These are phyloP conservation scores for Maudiozyma barnettii DNA, from an alignment of 805 yeast species.

Conservation along the genomic window DNA sequence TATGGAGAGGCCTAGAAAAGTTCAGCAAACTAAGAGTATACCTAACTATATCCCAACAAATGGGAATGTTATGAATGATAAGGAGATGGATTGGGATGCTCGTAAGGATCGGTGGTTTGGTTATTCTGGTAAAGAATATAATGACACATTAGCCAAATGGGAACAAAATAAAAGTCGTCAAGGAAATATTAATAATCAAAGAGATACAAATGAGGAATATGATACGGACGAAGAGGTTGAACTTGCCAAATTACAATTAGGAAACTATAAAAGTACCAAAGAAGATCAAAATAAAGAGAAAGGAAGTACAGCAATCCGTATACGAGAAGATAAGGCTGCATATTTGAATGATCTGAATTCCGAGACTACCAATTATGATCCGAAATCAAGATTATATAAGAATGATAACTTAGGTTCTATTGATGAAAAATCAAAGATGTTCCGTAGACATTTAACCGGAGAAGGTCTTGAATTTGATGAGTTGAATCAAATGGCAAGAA, in stretches of 20 bases:
- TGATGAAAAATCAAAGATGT: conserved; percentile 36
- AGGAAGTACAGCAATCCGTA: conserved; percentile 37
- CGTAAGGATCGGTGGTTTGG: conserved; percentile 81
- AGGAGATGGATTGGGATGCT: conserved; percentile 45
- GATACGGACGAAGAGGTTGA: conserved; percentile 39
- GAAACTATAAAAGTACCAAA: conserved; percentile 12
- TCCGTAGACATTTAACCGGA: conserved; percentile 45
- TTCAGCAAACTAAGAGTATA: conserved; percentile 13
- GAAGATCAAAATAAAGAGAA: conserved; percentile 12
- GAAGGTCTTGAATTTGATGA: conserved; percentile 47
- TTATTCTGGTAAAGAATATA: conserved; percentile 55
- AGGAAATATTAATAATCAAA: conserved; percentile 9
- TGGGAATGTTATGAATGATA: conserved; percentile 13
- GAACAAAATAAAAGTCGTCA: conserved; percentile 17
- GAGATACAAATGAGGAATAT: conserved; percentile 13
- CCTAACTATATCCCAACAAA: conserved; percentile 22
- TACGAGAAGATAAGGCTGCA: conserved; percentile 69
- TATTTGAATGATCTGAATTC: conserved; percentile 45
- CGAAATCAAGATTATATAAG: conserved; percentile 38
- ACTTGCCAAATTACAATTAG: conserved; percentile 33
- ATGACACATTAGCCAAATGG: conserved; percentile 40
- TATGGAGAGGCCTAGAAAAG: conserved; percentile 44
- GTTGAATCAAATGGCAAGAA: conserved; percentile 43
- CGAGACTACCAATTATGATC: conserved; percentile 41
- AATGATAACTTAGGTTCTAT: conserved; percentile 27